Evolutionary conservation across 805 yeast genomes (phyloP).

Genomic region (Maudiozyma saulgeensis): DNA sequence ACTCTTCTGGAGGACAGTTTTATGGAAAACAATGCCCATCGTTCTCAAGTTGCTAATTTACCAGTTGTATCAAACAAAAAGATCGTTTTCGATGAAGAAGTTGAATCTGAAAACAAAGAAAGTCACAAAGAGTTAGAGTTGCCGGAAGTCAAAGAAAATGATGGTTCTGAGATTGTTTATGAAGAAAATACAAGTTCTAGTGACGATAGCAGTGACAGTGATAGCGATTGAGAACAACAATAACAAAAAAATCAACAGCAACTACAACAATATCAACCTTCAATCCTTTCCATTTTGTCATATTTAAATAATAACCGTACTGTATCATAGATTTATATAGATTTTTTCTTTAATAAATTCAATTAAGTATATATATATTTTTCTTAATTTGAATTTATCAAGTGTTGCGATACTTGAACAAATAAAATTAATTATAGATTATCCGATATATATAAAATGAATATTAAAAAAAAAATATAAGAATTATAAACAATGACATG

Average conservation of each 20-base stretch:
- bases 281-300: neutral
- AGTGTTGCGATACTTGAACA: too few species aligned
- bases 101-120: conserved; percentile 27
- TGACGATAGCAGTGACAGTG: conserved; percentile 17
- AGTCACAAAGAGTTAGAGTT: conserved; percentile 29
- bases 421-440: too few species aligned
- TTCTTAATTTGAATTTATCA: neutral
- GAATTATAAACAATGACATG: neutral
- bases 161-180: conserved; percentile 29
- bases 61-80: conserved; percentile 43
- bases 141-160: conserved; percentile 26
- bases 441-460: neutral
- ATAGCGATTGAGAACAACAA: conserved; percentile 11
- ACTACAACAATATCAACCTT: neutral
- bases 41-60: conserved; percentile 41
- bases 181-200: conserved; percentile 27
- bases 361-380: neutral
- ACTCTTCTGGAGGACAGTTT: conserved; percentile 40
- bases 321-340: neutral
- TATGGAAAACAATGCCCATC: conserved; percentile 16
- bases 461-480: neutral
- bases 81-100: conserved; percentile 41
- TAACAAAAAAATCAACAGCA: neutral
- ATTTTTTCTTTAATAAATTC: neutral
- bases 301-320: neutral